Base-by-base conservation (phyloP, 2,329 filamentous ascomycete genomes). In the Clonostachys chloroleuca region DNA sequence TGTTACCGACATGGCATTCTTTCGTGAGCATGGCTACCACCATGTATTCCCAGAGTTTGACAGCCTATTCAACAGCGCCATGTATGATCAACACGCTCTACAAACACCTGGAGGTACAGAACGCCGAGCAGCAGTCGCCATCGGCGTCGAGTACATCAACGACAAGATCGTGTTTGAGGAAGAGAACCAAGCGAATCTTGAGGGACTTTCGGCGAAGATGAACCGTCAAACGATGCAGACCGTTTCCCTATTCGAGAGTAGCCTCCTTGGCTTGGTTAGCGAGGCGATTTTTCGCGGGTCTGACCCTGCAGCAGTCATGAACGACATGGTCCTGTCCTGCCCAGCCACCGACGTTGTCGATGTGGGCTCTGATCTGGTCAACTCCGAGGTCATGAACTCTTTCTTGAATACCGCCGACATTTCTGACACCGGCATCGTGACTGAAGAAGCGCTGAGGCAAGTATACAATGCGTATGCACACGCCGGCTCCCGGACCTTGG, bases 401-500 rank as follows among this genome's bases (percentile, higher is more conserved):
- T 53, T 56, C 30, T 49, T 56, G 12, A 56, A 51, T 17, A 48
- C 48, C 12, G 41, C 48, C 24, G 54, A 56, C 49, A 48, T 56
- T 5, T 50, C 50, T 3, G 44, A 44, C 20, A 48, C 49, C 2
- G 54, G 54, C 3, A 24, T 56, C 34, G 49, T 56, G n/a, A 53
- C 48, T 42, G 54, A 56, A 34, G 50, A 54, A 6, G 49, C 42
- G 12, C 47, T 56, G 44, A 48, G 45, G 36, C 49, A 35, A 30
- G 36, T 53, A 7, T 56, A 55, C 44, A 53, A 56, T 33, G 54
- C 54, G 35, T 55, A 51, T 24, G 50, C 54, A 20, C 50, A 51
- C 7, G 48, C 44, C 2, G 54, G 59, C 8, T 59, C 57, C 30
- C 56, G 59, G 35, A 60, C 59, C 53, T 48, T 63, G 33, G 63